phyloP scores from a whole-genome alignment of 129 eudicot species.

The Escallonia rubra region DNA sequence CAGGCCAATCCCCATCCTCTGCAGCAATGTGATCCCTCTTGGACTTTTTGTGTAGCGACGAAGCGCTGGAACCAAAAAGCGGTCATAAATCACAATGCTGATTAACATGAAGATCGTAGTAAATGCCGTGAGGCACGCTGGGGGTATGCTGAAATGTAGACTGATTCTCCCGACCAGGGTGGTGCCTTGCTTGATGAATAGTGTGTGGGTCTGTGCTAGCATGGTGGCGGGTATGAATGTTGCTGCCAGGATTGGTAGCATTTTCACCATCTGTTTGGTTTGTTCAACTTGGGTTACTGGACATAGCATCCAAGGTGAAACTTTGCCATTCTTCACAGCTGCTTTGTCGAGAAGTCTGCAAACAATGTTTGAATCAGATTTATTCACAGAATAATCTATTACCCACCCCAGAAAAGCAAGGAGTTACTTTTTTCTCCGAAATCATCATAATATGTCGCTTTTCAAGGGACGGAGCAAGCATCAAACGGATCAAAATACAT shows the following conservation, averaged over 20 bases:
- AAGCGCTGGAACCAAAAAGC: constrained; percentile 39
- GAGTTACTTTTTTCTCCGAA: neutral
- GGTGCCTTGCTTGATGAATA: constrained; percentile 67
- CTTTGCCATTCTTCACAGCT: constrained; percentile 26
- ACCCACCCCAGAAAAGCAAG: neutral
- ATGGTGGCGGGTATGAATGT: constrained; percentile 50
- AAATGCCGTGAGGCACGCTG: constrained; percentile 54
- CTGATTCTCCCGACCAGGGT: constrained; percentile 49
- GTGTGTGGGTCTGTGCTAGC: constrained; percentile 41
- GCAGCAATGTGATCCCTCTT: constrained; percentile 60
- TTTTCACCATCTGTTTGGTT: constrained; percentile 60
- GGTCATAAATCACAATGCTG: constrained; percentile 45
- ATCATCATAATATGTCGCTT: too few species aligned
- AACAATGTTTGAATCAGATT: neutral
- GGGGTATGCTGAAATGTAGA: constrained; percentile 52
- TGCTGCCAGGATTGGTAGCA: constrained; percentile 48
- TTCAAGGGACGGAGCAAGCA: too few species aligned
- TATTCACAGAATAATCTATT: too few species aligned
- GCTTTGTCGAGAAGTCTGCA: constrained; percentile 56
- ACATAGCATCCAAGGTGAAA: constrained; percentile 39
- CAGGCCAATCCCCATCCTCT: constrained; percentile 58
- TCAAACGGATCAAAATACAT: neutral
- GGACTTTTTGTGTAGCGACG: constrained; percentile 56
- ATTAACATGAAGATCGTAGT: constrained; percentile 52
- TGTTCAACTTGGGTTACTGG: constrained; percentile 69